Base-by-base conservation (phyloP, 2,329 filamentous ascomycete species). In the Blumeria hordei region DNA sequence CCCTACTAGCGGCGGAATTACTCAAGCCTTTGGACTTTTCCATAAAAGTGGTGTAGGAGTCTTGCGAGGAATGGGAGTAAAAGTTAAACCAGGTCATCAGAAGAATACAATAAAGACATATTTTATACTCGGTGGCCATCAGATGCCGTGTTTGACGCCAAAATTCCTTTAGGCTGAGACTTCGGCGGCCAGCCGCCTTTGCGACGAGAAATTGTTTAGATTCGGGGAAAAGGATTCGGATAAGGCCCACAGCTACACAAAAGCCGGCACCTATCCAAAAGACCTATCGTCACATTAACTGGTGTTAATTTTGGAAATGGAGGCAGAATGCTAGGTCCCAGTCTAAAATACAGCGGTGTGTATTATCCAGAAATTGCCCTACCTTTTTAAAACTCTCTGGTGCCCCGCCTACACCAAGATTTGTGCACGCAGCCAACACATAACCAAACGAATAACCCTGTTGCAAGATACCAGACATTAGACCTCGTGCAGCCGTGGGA, bases 1-100 rank as follows among this genome's bases (percentile, higher is more conserved):
- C 85, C 3, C 85, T 72, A 0, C 82, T 86, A 16, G 85, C 73
- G 6, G 60, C 60, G 10, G 64, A 60, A 35, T 60, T 33, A 45
- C 44, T 69, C 61, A 70, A 64, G 59, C 55, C 73, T 69, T 64
- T 76, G 64, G 80, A 74, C 60, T 74, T 76, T 59, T 69, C 65
- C 28, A 80, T 64, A 73, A 80, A 73, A 18, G 75, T 78, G 2
- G 76, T 76, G 60, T 80, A 80, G 33, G 80, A 64, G 60, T 78
- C 76, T 65, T 67, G 65, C 14, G 63, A 64, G 8, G 64, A 63
- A 54, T 66, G 64, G 33, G 64, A 64, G 63, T 65, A 71, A 65
- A 92, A 93, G 69, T 93, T 94, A 72, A 94, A 92, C 3, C 86
- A 86, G 1, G 85, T 82, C 85, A 93, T 93, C 41, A 94, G 72